These are phyloP conservation scores for Trichophaea hybrida DNA, from an alignment of 2,329 filamentous ascomycete genomes.

Conservation along the genomic window DNA sequence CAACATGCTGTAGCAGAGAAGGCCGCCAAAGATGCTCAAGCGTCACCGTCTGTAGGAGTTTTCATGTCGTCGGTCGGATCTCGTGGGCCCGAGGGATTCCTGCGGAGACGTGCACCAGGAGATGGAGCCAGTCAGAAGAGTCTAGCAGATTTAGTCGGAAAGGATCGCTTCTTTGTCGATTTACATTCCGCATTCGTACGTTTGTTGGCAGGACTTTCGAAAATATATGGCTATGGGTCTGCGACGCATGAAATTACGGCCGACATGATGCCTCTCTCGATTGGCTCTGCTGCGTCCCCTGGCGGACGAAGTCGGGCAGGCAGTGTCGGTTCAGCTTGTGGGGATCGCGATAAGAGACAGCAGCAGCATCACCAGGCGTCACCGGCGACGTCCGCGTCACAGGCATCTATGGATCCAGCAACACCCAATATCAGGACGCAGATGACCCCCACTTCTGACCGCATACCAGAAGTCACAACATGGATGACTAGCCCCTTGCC, in stretches of 20 bases:
- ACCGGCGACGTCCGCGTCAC: neutral
- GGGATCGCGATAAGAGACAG: neutral
- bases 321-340: neutral
- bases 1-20: slow-evolving; percentile 49
- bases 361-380: neutral
- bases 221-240: slow-evolving; percentile 23
- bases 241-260: neutral
- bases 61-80: slow-evolving; percentile 28
- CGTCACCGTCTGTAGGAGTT: slow-evolving; percentile 11
- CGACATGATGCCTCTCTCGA: neutral
- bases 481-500: neutral
- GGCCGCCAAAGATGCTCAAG: slow-evolving; percentile 35
- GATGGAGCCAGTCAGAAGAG: slow-evolving; percentile 45
- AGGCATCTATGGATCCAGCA: neutral
- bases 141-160: slow-evolving; percentile 49
- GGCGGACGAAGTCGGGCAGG: neutral
- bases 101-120: slow-evolving; percentile 44
- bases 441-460: neutral
- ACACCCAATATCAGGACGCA: neutral
- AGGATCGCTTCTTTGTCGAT: slow-evolving; percentile 55
- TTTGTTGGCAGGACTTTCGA: slow-evolving; percentile 35
- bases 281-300: neutral
- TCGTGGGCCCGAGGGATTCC: slow-evolving; percentile 37
- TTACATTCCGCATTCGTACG: slow-evolving; percentile 50
- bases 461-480: neutral